Percentiles rank a stretch among this genome's conserved stretches.
Conservation (phyloP, 2,329 filamentous ascomycete genomes). For the Pseudogymnoascus sp. region DNA sequence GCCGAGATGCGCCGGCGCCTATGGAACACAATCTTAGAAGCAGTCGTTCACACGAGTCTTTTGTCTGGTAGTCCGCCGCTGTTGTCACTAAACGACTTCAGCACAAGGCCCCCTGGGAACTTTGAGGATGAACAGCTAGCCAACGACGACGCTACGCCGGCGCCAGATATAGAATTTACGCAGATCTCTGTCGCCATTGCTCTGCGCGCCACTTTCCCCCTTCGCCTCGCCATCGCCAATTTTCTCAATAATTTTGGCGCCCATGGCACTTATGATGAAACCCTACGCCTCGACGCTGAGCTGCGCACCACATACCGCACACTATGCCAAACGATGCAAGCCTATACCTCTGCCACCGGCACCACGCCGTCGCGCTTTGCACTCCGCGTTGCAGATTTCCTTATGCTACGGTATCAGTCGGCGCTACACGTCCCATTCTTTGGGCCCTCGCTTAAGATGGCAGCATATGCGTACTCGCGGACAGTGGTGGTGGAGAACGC, state of each 20-base stretch:
- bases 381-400: constrained; percentile 41
- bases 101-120: constrained; percentile 42
- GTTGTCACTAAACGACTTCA: constrained; percentile 39
- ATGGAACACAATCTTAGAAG: constrained; percentile 47
- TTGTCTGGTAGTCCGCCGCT: constrained; percentile 40
- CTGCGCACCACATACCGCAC: constrained; percentile 37
- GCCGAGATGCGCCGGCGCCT: constrained; percentile 44
- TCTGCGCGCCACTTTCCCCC: constrained; percentile 36
- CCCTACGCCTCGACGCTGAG: constrained; percentile 37
- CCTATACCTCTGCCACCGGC: constrained; percentile 12
- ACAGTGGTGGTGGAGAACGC: constrained; percentile 42
- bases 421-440: constrained; percentile 50
- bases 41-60: constrained; percentile 40
- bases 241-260: constrained; percentile 39
- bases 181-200: constrained; percentile 36
- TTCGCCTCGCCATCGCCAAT: constrained; percentile 36
- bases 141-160: constrained; percentile 26
- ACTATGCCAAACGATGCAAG: constrained; percentile 31
- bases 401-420: constrained; percentile 48
- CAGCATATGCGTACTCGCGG: constrained; percentile 44
- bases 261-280: constrained; percentile 36
- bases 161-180: constrained; percentile 33
- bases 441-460: constrained; percentile 33
- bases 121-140: constrained; percentile 44
- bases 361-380: constrained; percentile 32